phyloP scores from a whole-genome alignment of 768 basidiomycete species.

The Megacollybia marginata region DNA sequence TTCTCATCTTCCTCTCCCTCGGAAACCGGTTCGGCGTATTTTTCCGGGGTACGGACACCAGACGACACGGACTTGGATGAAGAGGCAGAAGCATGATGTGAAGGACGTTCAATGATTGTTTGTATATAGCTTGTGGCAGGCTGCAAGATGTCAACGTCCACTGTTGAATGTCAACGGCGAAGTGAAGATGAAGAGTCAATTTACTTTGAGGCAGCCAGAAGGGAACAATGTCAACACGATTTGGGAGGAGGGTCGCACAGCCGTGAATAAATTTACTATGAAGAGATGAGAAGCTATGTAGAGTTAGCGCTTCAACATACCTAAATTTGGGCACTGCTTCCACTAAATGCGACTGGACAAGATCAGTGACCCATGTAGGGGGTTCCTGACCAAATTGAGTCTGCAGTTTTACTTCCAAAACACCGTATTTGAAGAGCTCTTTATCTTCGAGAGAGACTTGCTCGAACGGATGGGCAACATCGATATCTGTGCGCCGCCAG shows the following conservation, averaged over 20 bases:
- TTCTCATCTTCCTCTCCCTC: slow-evolving; percentile 93
- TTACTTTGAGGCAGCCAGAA: slow-evolving; percentile 97
- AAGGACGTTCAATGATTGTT: slow-evolving; percentile 69
- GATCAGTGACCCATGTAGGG: slow-evolving; percentile 91
- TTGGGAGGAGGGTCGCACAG: slow-evolving; percentile 86
- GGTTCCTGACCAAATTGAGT: slow-evolving; percentile 95
- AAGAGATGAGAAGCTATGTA: neutral
- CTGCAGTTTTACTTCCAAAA: slow-evolving; percentile 95
- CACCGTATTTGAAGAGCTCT: slow-evolving; percentile 94
- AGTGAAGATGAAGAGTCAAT: slow-evolving; percentile 10
- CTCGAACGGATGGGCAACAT: slow-evolving; percentile 87
- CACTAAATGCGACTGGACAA: slow-evolving; percentile 92
- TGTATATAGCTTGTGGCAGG: slow-evolving; percentile 71
- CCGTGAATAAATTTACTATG: slow-evolving; percentile 91
- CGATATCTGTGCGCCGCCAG: slow-evolving; percentile 92
- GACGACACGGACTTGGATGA: slow-evolving; percentile 38
- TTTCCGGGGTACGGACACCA: slow-evolving; percentile 35
- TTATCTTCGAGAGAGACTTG: slow-evolving; percentile 71
- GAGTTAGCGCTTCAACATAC: slow-evolving; percentile 25
- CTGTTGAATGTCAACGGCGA: slow-evolving; percentile 25
- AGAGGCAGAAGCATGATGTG: slow-evolving; percentile 34
- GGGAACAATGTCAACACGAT: slow-evolving; percentile 91
- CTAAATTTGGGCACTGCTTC: slow-evolving; percentile 98
- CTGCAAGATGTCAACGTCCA: slow-evolving; percentile 95
- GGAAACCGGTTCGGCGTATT: slow-evolving; percentile 84